Conservation (phyloP, 2,329 filamentous ascomycete species). For the Ophiostoma montium region DNA sequence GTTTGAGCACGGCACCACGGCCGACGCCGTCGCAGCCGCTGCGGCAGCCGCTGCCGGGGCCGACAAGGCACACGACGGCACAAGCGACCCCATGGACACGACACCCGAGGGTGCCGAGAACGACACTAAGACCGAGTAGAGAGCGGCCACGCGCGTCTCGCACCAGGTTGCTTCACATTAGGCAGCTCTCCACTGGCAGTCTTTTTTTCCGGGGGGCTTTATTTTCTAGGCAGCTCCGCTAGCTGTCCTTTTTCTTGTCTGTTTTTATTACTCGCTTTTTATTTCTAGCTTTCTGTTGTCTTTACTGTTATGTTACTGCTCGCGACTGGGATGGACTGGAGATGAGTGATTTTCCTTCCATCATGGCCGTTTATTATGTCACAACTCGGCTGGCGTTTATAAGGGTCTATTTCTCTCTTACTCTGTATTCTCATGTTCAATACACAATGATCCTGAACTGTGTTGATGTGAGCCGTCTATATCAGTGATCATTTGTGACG, state of each 20-base stretch:
- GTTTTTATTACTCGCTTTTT: background rate
- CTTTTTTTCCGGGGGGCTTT: background rate
- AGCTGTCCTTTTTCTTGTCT: background rate
- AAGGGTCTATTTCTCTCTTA: background rate
- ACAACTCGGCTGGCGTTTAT: background rate
- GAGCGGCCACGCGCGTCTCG: too few relatives aligned
- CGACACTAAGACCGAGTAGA: background rate
- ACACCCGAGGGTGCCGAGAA: background rate
- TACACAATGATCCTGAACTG: background rate
- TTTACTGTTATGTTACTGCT: background rate
- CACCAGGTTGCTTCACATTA: too few relatives aligned
- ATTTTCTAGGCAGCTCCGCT: too few relatives aligned
- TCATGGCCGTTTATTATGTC: background rate
- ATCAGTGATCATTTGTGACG: too few relatives aligned
- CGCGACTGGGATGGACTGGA: background rate
- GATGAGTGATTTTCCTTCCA: background rate
- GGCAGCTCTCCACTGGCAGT: background rate
- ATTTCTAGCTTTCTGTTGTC: background rate
- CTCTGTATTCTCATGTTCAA: background rate
- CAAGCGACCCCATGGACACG: constrained; percentile 9
- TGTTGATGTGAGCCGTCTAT: too few relatives aligned
- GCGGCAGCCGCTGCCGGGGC: background rate
- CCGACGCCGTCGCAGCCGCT: background rate
- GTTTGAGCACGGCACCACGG: constrained; percentile 9
- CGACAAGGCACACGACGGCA: background rate